Base-by-base conservation (phyloP, 2,329 filamentous ascomycete species). In the Paraconiothyrium brasiliense region DNA sequence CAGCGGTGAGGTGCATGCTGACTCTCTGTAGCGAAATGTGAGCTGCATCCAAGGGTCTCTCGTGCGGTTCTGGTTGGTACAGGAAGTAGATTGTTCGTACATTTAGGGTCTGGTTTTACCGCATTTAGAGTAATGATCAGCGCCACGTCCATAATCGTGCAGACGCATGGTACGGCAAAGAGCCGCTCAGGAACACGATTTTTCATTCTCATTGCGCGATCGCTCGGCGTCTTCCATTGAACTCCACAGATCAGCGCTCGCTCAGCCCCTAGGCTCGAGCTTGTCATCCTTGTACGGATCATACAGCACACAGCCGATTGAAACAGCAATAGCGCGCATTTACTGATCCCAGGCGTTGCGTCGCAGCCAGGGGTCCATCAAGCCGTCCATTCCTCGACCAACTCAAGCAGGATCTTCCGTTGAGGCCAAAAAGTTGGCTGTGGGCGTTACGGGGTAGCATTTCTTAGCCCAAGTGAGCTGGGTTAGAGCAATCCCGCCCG, bases 181-280 rank as follows among this genome's bases (percentile, higher is more conserved):
- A 47, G 54, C 54, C 54, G 54, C 54, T 48, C 54, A 56, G 54
- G 54, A 48, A 56, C 54, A 47, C 30, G 43, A 56, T 47, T 56
- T 27, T 32, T 14, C 32, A 37, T 41, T n/a, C 34, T 44, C 14
- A 55, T 55, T 24, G 39, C 16, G 52, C 52, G 39, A 55, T 55
- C 37, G 39, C 39, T 32, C 51, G 39, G 24, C 54, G 20, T 11
- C 30, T 56, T 46, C 10, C 41, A 47, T 47, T 56, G 54, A 56
- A 47, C 41, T 37, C 41, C 54, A 47, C 43, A 10, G 54, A 56
- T 56, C 54, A 47, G 30, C 54, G 54, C 54, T 56, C 11, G 32
- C 54, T 47, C 41, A 43, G 54, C 54, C 30, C 41, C 54, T n/a
- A 47, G 54, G 32, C 43, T 46, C 22, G 20, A 43, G 30, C 39